Evolutionary conservation across 139 green algal species (phyloP).

Genomic region (Pycnococcus provasolii): DNA sequence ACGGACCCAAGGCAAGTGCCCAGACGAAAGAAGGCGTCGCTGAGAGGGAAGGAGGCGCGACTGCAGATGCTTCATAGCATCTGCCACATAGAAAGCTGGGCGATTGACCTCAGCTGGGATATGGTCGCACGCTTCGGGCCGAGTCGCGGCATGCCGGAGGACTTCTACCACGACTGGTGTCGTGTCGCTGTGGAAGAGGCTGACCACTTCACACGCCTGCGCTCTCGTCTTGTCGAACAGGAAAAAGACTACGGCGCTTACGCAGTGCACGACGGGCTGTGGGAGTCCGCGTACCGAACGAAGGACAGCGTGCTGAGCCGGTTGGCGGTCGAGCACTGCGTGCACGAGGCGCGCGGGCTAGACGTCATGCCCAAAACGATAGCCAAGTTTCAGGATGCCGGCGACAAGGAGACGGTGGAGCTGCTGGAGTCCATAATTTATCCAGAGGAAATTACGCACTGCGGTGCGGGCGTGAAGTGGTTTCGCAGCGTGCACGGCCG

Average conservation of each 20-base stretch:
- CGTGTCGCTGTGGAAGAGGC: conserved; percentile 72
- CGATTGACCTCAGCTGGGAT: conserved; percentile 78
- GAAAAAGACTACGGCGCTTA: conserved; percentile 66
- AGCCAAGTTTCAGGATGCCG: conserved; percentile 51
- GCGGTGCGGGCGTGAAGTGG: conserved; percentile 70
- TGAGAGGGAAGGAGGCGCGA: conserved; percentile 24
- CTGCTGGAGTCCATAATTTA: conserved; percentile 63
- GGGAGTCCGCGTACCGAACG: conserved; percentile 59
- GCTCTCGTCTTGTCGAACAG: conserved; percentile 43
- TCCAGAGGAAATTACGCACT: conserved; percentile 81
- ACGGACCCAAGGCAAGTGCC: no score
- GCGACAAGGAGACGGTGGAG: conserved; percentile 54
- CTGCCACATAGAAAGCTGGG: conserved; percentile 68
- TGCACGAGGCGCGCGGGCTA: conserved; percentile 74
- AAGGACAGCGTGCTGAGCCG: conserved; percentile 52
- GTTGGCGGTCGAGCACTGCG: conserved; percentile 80
- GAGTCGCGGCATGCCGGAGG: conserved; percentile 41
- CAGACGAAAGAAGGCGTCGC: no score
- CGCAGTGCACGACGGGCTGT: conserved; percentile 67
- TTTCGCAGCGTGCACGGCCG: conserved; percentile 41
- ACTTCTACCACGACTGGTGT: conserved; percentile 72
- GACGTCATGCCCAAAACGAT: conserved; percentile 84
- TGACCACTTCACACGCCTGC: conserved; percentile 62
- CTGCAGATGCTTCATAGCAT: conserved; percentile 45
- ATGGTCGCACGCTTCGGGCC: conserved; percentile 63